A percentile compares a stretch with the other conserved stretches of the same genome.
Conservation (phyloP, 768 basidiomycete genomes). For the Psilocybe azurescens region DNA sequence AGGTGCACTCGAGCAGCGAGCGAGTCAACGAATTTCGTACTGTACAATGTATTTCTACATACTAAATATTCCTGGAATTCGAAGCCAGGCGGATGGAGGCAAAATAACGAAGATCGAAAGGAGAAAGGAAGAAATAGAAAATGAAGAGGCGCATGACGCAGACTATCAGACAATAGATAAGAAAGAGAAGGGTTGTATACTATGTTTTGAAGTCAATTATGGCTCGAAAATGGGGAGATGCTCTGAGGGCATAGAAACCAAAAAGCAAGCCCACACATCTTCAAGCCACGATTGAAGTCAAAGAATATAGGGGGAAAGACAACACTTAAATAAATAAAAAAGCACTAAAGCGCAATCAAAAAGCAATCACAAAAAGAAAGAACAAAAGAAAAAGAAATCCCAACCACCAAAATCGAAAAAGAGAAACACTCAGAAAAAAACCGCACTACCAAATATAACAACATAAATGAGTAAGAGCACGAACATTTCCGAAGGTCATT, state of each 20-base stretch:
- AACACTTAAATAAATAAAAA: not conserved
- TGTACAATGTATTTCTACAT: too few species aligned
- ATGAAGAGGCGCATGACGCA: not conserved
- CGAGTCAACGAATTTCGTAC: too few species aligned
- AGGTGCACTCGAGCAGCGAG: too few species aligned
- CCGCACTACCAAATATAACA: not conserved
- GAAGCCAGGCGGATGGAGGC: too few species aligned
- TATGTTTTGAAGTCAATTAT: too few species aligned
- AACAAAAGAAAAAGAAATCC: not conserved
- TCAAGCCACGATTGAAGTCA: not conserved
- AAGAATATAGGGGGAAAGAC: not conserved
- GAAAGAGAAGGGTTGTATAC: not conserved
- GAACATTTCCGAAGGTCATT: constrained; percentile 29
- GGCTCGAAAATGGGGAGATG: too few species aligned
- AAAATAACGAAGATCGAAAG: not conserved
- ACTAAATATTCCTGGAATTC: too few species aligned
- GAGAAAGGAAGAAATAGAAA: not conserved
- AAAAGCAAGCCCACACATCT: not conserved
- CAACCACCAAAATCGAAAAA: not conserved
- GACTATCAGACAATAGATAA: not conserved
- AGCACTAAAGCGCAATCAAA: not conserved
- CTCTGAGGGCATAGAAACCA: too few species aligned
- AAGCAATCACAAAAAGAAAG: not conserved
- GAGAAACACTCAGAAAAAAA: not conserved
- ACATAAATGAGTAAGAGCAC: not conserved